Base-by-base conservation (phyloP, 345 rosid species). In the Gossypium stocksii region DNA sequence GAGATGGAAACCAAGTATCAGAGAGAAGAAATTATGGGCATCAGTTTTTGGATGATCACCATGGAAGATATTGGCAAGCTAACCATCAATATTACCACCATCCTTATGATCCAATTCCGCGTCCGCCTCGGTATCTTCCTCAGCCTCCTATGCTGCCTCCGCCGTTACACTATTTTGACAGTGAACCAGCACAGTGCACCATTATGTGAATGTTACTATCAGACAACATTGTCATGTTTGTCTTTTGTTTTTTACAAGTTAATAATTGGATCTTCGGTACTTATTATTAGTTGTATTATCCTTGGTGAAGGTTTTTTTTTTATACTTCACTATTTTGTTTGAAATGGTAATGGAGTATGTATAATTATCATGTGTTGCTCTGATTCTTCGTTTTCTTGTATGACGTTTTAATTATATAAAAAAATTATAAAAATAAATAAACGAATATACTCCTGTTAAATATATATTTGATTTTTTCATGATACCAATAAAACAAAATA, bases 31-130 rank as follows among this genome's bases (percentile, higher is more conserved):
- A 23, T 13, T 5, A 22, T 7, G 6, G 27, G 11, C 38, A 22
- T 22, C 38, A 46, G 23, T 13, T 6, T 20, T 13, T 7, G 3
- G 41, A 67, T 48, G 56, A 46, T 48, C 22, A 13, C 22, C 56
- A 23, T 2, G 57, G 43, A 67, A 48, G 71, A 23, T 48, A 48
- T 48, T 23, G 57, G 41, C 71, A 46, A 48, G 3, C 20, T 67
- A 67, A 48, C 43, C 71, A 48, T 67, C 71, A 48, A 8, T 45
- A 66, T 6, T 13, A 66, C 51, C 70, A 43, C 53, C 49, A 65
- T 9, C 38, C 54, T 66, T 45, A 20, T 20, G 53, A 52, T 52
- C 20, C 71, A 45, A 13, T 5, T 27, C 57, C 71, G 1, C 20
- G 57, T 7, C 20, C 43, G 9, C 57, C 57, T 46, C 57, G 3